Evolutionary conservation across 169 alveolate genomes (phyloP).

Genomic region (Besnoitia besnoiti): DNA sequence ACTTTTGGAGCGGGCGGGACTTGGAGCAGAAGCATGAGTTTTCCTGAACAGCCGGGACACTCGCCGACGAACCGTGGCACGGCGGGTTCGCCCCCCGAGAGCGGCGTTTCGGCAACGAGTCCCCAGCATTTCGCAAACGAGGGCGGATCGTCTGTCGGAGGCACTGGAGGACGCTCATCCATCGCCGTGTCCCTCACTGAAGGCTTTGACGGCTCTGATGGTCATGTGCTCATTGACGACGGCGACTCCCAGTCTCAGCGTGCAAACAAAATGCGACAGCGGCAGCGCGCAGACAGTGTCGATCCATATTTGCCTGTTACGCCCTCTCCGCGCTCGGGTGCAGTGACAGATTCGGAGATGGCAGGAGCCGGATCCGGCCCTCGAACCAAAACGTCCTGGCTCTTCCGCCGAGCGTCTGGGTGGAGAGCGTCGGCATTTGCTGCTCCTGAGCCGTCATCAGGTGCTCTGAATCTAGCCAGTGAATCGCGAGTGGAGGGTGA

Average conservation of each 20-base stretch:
- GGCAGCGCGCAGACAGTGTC: neutral
- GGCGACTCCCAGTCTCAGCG: neutral
- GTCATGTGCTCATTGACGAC: neutral
- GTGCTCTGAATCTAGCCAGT: neutral
- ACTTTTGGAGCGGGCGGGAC: neutral
- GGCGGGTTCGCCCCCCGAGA: neutral
- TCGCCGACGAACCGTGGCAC: neutral
- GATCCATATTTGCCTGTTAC: neutral
- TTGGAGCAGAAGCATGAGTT: neutral
- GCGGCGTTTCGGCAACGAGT: neutral
- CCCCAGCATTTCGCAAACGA: neutral
- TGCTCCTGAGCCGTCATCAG: too few species aligned
- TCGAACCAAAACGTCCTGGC: neutral
- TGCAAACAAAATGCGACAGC: neutral
- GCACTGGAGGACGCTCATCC: neutral
- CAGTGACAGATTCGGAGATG: slow-evolving; percentile 9
- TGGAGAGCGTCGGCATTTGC: too few species aligned
- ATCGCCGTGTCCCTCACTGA: neutral
- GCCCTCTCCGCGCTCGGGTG: slow-evolving; percentile 17
- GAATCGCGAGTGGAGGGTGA: neutral
- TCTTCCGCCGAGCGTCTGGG: neutral
- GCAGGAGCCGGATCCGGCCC: neutral
- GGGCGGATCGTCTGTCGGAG: neutral
- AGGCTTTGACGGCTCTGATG: neutral
- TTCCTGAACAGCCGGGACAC: neutral